These are phyloP conservation scores for Rhizopogon salebrosus DNA, from an alignment of 768 basidiomycete species.

Conservation along the genomic window DNA sequence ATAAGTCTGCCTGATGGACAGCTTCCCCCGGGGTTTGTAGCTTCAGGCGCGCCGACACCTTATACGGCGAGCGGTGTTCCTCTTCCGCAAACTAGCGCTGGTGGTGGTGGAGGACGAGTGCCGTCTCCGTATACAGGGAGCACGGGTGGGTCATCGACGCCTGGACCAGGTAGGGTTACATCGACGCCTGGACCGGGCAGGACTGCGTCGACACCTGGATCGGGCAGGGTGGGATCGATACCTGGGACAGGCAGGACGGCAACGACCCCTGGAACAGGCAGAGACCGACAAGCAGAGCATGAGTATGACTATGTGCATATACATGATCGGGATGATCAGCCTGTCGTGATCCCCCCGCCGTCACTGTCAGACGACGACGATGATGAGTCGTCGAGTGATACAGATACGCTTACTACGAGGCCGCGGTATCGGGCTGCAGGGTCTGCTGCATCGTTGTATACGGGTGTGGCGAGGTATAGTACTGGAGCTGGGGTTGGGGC, in stretches of 20 bases:
- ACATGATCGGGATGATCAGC: slow-evolving; percentile 1
- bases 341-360: slow-evolving; percentile 25
- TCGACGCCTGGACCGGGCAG: too few relatives aligned
- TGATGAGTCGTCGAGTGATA: slow-evolving; percentile 27
- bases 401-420: slow-evolving; percentile 31
- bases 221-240: neutral
- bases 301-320: too few relatives aligned
- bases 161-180: too few relatives aligned
- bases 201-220: too few relatives aligned
- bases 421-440: slow-evolving; percentile 12
- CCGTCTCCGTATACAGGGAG: too few relatives aligned
- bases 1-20: slow-evolving; percentile 22
- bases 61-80: neutral
- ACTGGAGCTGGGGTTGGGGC: neutral
- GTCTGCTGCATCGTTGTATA: slow-evolving; percentile 10
- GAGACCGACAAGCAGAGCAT: neutral
- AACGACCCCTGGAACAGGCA: neutral
- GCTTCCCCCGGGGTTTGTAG: slow-evolving; percentile 35
- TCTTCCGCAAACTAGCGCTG: too few relatives aligned
- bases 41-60: slow-evolving; percentile 18
- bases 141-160: too few relatives aligned
- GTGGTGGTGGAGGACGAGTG: too few relatives aligned
- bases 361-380: slow-evolving; percentile 9
- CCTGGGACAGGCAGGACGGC: too few relatives aligned
- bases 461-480: slow-evolving; percentile 7